A percentile compares a stretch with the other conserved stretches of the same genome.
These are phyloP conservation scores for Sutorius eximius DNA, from an alignment of 1,284 basidiomycete genomes.

Conservation along the genomic window DNA sequence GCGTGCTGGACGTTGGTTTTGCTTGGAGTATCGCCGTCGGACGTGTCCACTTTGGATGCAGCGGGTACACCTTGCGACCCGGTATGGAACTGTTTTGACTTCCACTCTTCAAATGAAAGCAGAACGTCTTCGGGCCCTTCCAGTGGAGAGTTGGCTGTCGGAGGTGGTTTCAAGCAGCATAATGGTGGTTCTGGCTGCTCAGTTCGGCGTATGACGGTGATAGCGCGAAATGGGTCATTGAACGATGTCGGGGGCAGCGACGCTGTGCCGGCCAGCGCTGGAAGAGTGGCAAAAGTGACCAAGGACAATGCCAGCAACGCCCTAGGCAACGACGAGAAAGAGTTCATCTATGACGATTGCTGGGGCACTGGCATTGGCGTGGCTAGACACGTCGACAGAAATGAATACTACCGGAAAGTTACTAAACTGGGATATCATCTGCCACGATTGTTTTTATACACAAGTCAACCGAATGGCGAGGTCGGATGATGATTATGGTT, in stretches of 20 bases:
- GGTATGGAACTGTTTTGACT: conserved; percentile 54
- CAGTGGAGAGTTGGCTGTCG: conserved; percentile 47
- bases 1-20: conserved; percentile 5
- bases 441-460: no score
- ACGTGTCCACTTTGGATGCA: conserved; percentile 33
- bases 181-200: conserved; percentile 52
- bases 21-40: conserved; percentile 27
- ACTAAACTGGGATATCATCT: neutral
- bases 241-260: conserved; percentile 45
- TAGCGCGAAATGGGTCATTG: conserved; percentile 61
- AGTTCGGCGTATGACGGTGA: conserved; percentile 46
- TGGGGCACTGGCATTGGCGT: conserved; percentile 8
- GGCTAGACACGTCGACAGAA: conserved; percentile 11
- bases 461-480: no score
- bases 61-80: conserved; percentile 20
- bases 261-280: conserved; percentile 28
- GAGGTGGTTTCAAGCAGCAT: conserved; percentile 63
- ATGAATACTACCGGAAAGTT: neutral
- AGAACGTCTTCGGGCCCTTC: conserved; percentile 60
- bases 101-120: conserved; percentile 91
- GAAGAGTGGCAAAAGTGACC: conserved; percentile 34
- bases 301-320: conserved; percentile 37
- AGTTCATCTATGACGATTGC: conserved; percentile 15
- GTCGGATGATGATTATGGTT: no score
- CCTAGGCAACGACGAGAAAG: conserved; percentile 11